Evolutionary conservation across 2,329 filamentous ascomycete species (phyloP), one percentile per base, ranked within the genome.

Genomic region (Fusarium ramigenum): DNA sequence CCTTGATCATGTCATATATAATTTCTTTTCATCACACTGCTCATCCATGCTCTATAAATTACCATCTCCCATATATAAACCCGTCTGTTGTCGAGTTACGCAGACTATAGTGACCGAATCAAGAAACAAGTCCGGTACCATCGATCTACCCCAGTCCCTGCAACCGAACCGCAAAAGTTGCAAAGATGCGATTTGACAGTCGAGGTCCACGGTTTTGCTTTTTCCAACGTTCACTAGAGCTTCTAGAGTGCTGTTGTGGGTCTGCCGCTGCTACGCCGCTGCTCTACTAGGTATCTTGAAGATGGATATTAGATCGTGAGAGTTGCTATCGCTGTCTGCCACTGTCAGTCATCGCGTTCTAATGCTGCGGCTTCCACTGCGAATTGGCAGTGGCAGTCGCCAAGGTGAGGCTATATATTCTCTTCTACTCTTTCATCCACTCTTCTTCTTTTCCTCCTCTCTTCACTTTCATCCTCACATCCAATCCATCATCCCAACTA

Each of bases 151-250:
- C 62, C 32, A 43, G 44, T 60, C 57, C 37, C 43, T 61, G 54
- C 36, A 39, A 28, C 42, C 42, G 30, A 37, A 39, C 59, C 60
- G 40, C n/a, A 37, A 47, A 46, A 60, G 54, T 40, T 59, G 56
- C 56, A 59, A 59, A 59, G 56, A 59, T 59, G 56, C 56, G 56
- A 59, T 39, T 54, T 44, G 39, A 52, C 43, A 44, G 43, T 34
- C 21, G 19, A 46, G 36, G 16, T 60, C 60, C 54, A 34, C 46
- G 19, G 30, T 23, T 69, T 70, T 69, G 52, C 66, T 69, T 69
- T 70, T 69, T 70, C 28, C 15, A 46, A 54, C 46, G 25, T 36
- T 53, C 34, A 30, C 52, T 59, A 56, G 25, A 53, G 23, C 42
- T 32, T 30, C 52, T 47, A 44, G 25, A 59, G 37, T 30, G 18